Base-by-base conservation (phyloP, 176 grass and related monocot genomes). In the Poa annua region DNA sequence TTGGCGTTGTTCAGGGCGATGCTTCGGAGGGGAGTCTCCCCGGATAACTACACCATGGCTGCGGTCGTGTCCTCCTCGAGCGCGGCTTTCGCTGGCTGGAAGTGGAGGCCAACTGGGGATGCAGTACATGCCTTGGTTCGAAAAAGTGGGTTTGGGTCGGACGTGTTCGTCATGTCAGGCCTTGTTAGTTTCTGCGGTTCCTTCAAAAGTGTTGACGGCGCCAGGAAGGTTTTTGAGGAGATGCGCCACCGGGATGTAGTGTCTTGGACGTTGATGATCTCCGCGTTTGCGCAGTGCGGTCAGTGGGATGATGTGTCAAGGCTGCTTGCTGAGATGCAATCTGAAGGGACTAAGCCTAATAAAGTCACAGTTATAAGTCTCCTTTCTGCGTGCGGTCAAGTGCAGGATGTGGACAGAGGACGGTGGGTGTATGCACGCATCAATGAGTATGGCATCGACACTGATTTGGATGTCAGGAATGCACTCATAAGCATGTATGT, bases 181-280 rank as follows among this genome's bases (percentile, higher is more conserved):
- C 79, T 97, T 65, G 72, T 97, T 19, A 88, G 73, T 41, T 65
- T 91, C 0, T 94, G 88, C 7, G 80, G 78, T 1, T 44, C 53
- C 26, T 80, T 85, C 64, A 81, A 78, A 63, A 76, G 66, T 5
- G 75, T 81, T 4, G 59, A 82, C 7, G 21, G 75, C 52, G 95
- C 92, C 5, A 92, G 81, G 45, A 66, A 86, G 66, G 3, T 97
- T 77, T 97, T 97, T 22, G 84, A 84, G 29, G 86, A 92, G 86
- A 97, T 94, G 88, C 84, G 11, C 7, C 62, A 91, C 4, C 87
- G 74, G 79, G 95, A 97, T 80, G 88, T 97, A 8, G 92, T 97
- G 35, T 86, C 92, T 20, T 97, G 95, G 95, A 97, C 95, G 1
- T 94, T 85, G 8, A 89, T 97, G 86, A 76, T 97, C 14, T 92